Evolutionary conservation across 257 asterid species (phyloP).

Genomic region (Primulina tabacum): DNA sequence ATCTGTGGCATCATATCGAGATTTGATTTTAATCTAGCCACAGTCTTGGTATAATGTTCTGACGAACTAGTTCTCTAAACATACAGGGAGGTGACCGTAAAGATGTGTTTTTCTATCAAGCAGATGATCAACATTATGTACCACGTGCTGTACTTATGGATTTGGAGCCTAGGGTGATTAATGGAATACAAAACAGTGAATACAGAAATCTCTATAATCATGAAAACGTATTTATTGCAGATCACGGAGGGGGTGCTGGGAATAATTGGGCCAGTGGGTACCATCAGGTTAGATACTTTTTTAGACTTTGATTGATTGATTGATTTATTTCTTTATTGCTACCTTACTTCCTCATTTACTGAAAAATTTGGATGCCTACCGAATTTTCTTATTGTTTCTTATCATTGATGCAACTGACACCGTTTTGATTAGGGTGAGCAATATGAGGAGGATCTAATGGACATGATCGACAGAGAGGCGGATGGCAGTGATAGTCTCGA

Average conservation of each 20-base stretch:
- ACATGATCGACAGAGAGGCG: constrained; percentile 99
- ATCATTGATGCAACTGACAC: constrained; percentile 18
- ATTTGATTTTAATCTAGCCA: neutral
- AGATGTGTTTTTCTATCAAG: constrained; percentile 99
- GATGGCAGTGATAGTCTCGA: constrained; percentile 99
- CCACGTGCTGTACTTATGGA: constrained; percentile 98
- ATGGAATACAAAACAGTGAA: constrained; percentile 94
- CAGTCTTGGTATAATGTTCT: neutral
- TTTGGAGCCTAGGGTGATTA: constrained; percentile 96
- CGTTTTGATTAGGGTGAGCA: constrained; percentile 69
- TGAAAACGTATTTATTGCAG: constrained; percentile 85
- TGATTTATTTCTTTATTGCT: neutral
- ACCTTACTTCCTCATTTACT: neutral
- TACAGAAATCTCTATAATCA: constrained; percentile 95
- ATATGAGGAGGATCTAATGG: constrained; percentile 97
- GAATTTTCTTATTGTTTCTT: constrained; percentile 1
- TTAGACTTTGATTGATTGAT: neutral
- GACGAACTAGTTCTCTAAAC: constrained; percentile 13
- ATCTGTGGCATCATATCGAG: neutral
- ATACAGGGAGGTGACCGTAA: constrained; percentile 94
- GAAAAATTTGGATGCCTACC: constrained; percentile 5
- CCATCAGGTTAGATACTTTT: constrained; percentile 64
- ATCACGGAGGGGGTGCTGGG: constrained; percentile 99
- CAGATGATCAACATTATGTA: constrained; percentile 96
- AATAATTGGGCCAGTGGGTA: constrained; percentile 99